Percentiles rank a stretch among this genome's conserved stretches.
These are phyloP conservation scores for Cordyceps sp. DNA, from an alignment of 2,329 filamentous ascomycete genomes.

Conservation along the genomic window DNA sequence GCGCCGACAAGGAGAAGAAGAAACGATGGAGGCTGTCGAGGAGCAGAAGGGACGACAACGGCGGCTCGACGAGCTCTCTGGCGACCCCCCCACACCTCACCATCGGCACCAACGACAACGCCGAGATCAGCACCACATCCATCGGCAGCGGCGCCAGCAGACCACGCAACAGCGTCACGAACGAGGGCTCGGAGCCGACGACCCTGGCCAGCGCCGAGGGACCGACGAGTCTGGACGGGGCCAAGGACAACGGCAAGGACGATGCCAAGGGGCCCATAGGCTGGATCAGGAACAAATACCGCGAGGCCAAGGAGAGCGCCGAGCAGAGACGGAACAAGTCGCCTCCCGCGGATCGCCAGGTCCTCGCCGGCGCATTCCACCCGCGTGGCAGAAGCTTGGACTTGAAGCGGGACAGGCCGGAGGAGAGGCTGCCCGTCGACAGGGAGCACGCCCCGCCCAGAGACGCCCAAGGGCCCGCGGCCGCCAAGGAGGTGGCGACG, in stretches of 20 bases:
- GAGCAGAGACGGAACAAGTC: slow-evolving; percentile 40
- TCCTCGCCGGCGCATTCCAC: slow-evolving; percentile 12
- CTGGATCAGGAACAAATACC: slow-evolving; percentile 44
- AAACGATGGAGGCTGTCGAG: slow-evolving; percentile 59
- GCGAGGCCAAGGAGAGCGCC: slow-evolving; percentile 38
- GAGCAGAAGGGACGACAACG: slow-evolving; percentile 37
- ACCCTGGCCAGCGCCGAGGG: slow-evolving; percentile 20
- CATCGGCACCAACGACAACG: slow-evolving; percentile 45
- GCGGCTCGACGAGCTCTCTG: slow-evolving; percentile 21
- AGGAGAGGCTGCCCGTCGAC: slow-evolving; percentile 5
- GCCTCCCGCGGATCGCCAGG: slow-evolving; percentile 25
- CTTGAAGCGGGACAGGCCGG: slow-evolving; percentile 20
- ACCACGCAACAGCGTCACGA: slow-evolving; percentile 30
- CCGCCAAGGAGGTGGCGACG: too few species aligned
- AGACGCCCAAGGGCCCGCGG: not conserved
- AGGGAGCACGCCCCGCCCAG: not conserved
- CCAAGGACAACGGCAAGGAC: slow-evolving; percentile 23
- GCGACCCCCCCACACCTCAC: slow-evolving; percentile 26
- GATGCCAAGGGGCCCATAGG: slow-evolving; percentile 34
- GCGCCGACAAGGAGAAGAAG: slow-evolving; percentile 51
- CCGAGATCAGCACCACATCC: slow-evolving; percentile 51
- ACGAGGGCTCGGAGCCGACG: slow-evolving; percentile 30
- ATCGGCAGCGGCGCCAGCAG: slow-evolving; percentile 43
- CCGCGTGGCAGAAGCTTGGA: slow-evolving; percentile 31
- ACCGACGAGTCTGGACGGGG: slow-evolving; percentile 19